Evolutionary conservation across 108 stramenopile genomes (phyloP), one percentile per base, ranked within the genome.

Genomic region (Cyclotella cryptica): DNA sequence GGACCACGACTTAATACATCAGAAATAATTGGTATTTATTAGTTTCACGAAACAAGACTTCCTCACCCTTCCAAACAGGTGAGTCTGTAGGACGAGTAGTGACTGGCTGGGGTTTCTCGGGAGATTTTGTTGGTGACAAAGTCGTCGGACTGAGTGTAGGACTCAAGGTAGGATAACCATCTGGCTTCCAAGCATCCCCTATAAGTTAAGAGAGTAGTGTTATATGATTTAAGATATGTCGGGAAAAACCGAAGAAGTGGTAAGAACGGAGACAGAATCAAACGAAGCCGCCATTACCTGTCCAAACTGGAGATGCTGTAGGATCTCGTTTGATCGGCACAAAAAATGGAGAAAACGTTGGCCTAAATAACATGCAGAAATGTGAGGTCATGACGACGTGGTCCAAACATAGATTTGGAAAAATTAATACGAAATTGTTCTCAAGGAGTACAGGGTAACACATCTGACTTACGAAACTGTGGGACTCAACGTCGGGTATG

Each of bases 1-100:
- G 6, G n/a, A 24, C n/a, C 47, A 49, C 3, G 15, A 49, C 6
- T 49, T 35, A 35, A 49, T 7, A n/a, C n/a, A 49, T 1, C 3
- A n/a, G 47, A 9, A n/a, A 9, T 9, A n/a, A 49, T 49, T n/a
- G 18, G n/a, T 3, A n/a, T 49, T 49, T 17, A 49, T 49, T 9
- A 3, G 15, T 49, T 45, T 49, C 47, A 9, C n/a, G 15, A n/a
- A 49, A 49, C 15, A n/a, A 49, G 3, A 3, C 6, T 9, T 12
- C 35, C 61, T 62, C 24, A 62, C 61, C 61, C 18, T 62, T 62
- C 61, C 61, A 62, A 40, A 62, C 61, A 19, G 61, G 61, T 1
- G 61, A 62, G 28, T 1, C 35, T 1, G 30, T 62, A 12, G 61
- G 61, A 24, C 24, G 13, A 55, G 55, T 26, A 4, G 19, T 8